These are phyloP conservation scores for Strobilomyces confusus DNA, from an alignment of 768 basidiomycete genomes.

Conservation along the genomic window DNA sequence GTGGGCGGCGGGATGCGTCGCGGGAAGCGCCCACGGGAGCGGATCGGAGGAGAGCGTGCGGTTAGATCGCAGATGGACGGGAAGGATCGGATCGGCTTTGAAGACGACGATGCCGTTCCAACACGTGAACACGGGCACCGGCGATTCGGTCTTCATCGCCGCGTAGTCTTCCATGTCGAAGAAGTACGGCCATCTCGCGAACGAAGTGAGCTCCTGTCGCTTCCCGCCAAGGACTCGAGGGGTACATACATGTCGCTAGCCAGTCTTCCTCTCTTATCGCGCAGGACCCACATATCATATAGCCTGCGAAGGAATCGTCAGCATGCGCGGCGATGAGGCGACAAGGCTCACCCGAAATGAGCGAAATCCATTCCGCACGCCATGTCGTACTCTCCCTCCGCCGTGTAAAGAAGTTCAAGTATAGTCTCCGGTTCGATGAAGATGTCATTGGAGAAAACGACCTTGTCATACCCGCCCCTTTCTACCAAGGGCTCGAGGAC, in stretches of 20 bases:
- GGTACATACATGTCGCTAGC: constrained; percentile 12
- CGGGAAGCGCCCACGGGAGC: constrained; percentile 16
- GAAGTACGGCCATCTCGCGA: constrained; percentile 38
- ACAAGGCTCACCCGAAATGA: constrained; percentile 27
- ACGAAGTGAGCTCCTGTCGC: not conserved
- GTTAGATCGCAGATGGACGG: constrained; percentile 36
- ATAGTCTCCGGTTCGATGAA: constrained; percentile 38
- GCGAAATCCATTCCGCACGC: constrained; percentile 40
- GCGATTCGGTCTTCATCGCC: constrained; percentile 35
- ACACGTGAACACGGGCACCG: constrained; percentile 42
- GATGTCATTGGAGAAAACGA: constrained; percentile 43
- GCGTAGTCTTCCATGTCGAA: constrained; percentile 34
- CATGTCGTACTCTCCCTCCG: constrained; percentile 39
- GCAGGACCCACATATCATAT: constrained; percentile 24
- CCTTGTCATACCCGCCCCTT: constrained; percentile 34
- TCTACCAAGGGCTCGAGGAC: constrained; percentile 39
- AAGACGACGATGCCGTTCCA: constrained; percentile 46
- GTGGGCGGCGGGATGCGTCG: constrained; percentile 10
- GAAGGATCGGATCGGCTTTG: constrained; percentile 38
- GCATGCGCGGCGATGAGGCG: not conserved
- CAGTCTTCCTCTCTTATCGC: constrained; percentile 17
- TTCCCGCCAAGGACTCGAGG: not conserved
- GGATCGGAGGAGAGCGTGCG: constrained; percentile 33
- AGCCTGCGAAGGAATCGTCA: constrained; percentile 9
- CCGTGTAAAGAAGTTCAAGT: constrained; percentile 37